phyloP scores from a whole-genome alignment of 202 grass and related monocot species.

The Panicum virgatum region DNA sequence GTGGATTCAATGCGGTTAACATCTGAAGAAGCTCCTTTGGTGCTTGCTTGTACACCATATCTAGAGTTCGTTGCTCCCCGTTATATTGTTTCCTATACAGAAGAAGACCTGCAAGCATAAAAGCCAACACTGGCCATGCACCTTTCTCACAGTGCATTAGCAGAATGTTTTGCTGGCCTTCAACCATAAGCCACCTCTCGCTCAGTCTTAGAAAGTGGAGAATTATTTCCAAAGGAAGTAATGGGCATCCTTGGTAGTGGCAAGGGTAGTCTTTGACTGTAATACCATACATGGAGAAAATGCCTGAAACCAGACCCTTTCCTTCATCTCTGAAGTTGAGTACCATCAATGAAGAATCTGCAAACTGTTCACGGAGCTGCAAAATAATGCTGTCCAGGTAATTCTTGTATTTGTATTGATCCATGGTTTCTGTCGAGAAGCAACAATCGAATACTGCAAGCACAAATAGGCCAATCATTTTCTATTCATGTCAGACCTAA shows the following conservation, averaged over 20 bases:
- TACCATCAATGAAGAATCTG: constrained; percentile 78
- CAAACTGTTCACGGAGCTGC: constrained; percentile 71
- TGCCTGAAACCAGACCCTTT: constrained; percentile 54
- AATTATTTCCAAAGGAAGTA: constrained; percentile 86
- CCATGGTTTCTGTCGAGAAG: constrained; percentile 83
- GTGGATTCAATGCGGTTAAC: constrained; percentile 70
- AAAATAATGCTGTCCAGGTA: constrained; percentile 70
- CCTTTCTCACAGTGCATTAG: constrained; percentile 93
- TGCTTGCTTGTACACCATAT: constrained; percentile 95
- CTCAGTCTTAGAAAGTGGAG: constrained; percentile 73
- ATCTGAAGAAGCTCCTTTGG: constrained; percentile 83
- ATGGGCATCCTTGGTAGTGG: constrained; percentile 65
- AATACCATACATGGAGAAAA: constrained; percentile 72
- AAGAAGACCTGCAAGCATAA: constrained; percentile 94
- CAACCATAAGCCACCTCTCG: constrained; percentile 75
- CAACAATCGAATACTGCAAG: constrained; percentile 93
- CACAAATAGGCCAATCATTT: constrained; percentile 29
- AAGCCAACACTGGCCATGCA: constrained; percentile 87
- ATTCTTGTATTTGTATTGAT: constrained; percentile 65
- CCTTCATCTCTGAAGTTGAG: constrained; percentile 75
- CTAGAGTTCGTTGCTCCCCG: constrained; percentile 87
- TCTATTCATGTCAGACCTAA: background rate
- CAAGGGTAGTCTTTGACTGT: constrained; percentile 70
- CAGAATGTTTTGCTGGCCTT: constrained; percentile 78
- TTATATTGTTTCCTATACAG: constrained; percentile 84